A percentile compares a stretch with the other conserved stretches of the same genome.
These are phyloP conservation scores for Yamadazyma kanchanaburiensis DNA, from an alignment of 1,139 yeast species.

Conservation along the genomic window DNA sequence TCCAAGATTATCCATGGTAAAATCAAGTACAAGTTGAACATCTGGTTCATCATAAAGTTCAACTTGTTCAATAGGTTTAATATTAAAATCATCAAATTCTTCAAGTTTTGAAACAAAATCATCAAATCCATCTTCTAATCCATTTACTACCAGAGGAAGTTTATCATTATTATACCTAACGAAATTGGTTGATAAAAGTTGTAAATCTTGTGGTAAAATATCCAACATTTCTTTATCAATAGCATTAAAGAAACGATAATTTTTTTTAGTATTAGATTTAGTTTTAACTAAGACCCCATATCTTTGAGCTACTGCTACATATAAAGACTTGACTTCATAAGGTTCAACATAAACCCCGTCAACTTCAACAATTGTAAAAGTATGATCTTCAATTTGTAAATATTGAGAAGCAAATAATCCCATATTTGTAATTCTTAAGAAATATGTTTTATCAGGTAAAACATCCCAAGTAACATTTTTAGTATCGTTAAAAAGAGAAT, in stretches of 20 bases:
- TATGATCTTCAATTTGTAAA: conserved; percentile 82
- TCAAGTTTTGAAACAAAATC: conserved; percentile 39
- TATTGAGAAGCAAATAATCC: conserved; percentile 90
- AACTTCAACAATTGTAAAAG: conserved; percentile 74
- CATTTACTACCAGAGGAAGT: conserved; percentile 30
- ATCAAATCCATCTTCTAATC: conserved; percentile 10
- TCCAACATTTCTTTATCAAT: conserved; percentile 83
- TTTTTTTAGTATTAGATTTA: conserved; percentile 53
- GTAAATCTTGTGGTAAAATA: conserved; percentile 56
- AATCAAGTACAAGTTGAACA: conserved; percentile 58
- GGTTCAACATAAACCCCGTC: conserved; percentile 79
- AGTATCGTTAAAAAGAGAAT: conserved; percentile 74
- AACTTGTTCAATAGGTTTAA: conserved; percentile 52
- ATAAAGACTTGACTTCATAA: conserved; percentile 54
- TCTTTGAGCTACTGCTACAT: conserved; percentile 76
- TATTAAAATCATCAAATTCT: conserved; percentile 62
- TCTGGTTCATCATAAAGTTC: conserved; percentile 64
- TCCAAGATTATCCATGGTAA: conserved; percentile 73
- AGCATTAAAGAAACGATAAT: conserved; percentile 75
- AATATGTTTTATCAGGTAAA: conserved; percentile 75
- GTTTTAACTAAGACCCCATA: conserved; percentile 72
- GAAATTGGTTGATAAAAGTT: conserved; percentile 69
- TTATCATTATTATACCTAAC: conserved; percentile 53
- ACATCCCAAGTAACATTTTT: conserved; percentile 68
- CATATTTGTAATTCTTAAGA: conserved; percentile 70